Base-by-base conservation (phyloP, 441 rosid species). In the Pelargonium cotyledonis region DNA sequence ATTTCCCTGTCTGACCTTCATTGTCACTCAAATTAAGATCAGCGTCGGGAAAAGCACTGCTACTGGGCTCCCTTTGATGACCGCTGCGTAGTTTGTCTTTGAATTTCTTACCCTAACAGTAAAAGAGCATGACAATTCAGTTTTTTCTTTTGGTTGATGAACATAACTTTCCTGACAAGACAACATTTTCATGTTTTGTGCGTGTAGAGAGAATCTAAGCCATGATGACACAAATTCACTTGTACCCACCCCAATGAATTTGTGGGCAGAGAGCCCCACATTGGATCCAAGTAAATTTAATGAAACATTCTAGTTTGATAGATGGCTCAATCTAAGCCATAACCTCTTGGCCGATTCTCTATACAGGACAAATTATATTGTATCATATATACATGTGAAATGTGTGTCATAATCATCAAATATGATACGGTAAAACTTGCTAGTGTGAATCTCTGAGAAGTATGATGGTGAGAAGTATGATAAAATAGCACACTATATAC, bases 21-120 rank as follows among this genome's bases (percentile, higher is more conserved):
- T 84, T 87, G 72, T 93, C 99, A 65, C 92, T 88, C 67, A 96
- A 85, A 76, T 86, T 83, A 19, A 96, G 85, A 71, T 91, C 97
- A 44, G 81, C 84, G 61, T 91, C 98, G 29, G 85, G 90, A 74
- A 83, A 84, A 35, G 72, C 68, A 43, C 81, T 57, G 77, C 65
- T 84, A 69, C 70, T 82, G 35, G 84, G 77, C 41, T 86, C 97
- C 21, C 70, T 80, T 66, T 87, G 95, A 79, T 78, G 78, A 26
- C 51, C 5, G 11, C 16, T 14, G 9, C 65, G 16, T 26, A 85
- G 70, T 80, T 91, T 96, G 79, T 91, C 98, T 82, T 93, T 96
- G 71, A 96, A 96, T 76, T 96, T 96, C 82, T 93, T 93, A 72
- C 96, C 99, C 99, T 95, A 35, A 26, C 63, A 63, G 5, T 14